Base-by-base conservation (phyloP, 306 rosid genomes). In the Fragaria nilgerrensis region DNA sequence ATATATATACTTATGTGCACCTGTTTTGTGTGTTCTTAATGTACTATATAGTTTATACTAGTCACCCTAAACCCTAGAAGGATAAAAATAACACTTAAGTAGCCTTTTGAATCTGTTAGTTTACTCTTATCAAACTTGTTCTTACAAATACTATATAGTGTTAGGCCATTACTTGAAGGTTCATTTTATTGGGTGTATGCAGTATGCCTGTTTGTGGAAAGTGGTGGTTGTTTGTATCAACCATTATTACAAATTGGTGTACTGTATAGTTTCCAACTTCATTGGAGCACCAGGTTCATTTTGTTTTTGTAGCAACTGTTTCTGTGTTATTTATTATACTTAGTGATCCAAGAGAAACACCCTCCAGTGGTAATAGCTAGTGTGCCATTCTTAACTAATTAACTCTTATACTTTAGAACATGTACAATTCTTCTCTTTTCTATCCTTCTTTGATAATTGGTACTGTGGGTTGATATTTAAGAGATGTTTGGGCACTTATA, bases 361-460 rank as follows among this genome's bases (percentile, higher is more conserved):
- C 44, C 29, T 20, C 41, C 48, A 32, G 13, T 37, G 22, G 22
- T 43, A 6, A 41, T 43, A 9, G 2, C 45, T 43, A 39, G 43
- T 39, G 43, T 73, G 77, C 10, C 55, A n/a, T 73, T 67, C 67
- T 55, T 73, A 58, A 22, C 67, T 37, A 55, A 43, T 64, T 17
- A 34, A 65, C 47, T 65, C 52, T 53, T 72, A 22, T 59, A 27
- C 43, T 74, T 15, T 1, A 25, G 44, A 59, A 27, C 69, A 39
- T 22, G 27, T 7, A 74, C 29, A 37, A 43, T 17, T 61, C 25
- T 43, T 43, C 5, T 59, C 55, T 59, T 56, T 44, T 37, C 63
- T 6, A 12, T 52, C 14, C 17, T 59, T 63, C 16, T 61, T 63
- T 36, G 23, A 36, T 65, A 16, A 3, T 9, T 65, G 23, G 25